Evolutionary conservation across 495 filamentous ascomycete species (phyloP), one percentile per base, ranked within the genome.

Genomic region (Lindgomyces ingoldianus): DNA sequence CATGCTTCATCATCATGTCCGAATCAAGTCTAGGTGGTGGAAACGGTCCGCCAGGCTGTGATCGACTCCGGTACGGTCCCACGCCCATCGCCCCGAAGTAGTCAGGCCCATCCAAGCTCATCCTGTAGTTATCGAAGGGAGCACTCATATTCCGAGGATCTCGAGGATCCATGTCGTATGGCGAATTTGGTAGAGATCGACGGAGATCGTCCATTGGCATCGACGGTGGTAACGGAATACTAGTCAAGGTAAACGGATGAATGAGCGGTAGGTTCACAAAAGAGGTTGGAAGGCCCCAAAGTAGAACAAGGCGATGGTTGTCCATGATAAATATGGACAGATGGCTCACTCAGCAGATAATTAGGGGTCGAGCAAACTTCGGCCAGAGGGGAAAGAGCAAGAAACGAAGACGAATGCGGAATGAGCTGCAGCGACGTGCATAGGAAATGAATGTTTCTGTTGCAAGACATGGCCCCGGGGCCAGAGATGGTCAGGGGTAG

Each of bases 91-190:
- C 39, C 4, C 22, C 27, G 55, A 69, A 65, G 55, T 69, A 65
- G 25, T 65, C 66, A 22, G 52, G 46, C 25, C 60, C 56, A 49
- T 69, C 65, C 56, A 69, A 55, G 21, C 60, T 57, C 30, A 55
- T 30, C 30, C 66, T 21, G 2, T 54, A 50, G n/a, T n/a, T n/a
- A 21, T 69, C 66, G 25, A 60, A 63, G 1, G 66, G 21, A 0
- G 54, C 27, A 26, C 48, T 62, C 66, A 65, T 65, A 8, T 2
- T 30, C 10, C 61, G 47, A 27, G 66, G 65, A 55, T 64, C 56
- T 59, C 65, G 60, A 36, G 60, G 60, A 39, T 69, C 66, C 47
- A 69, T 60, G 12, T 65, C 66, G 44, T 53, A 69, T 14, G 66
- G 60, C 33, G 56, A 57, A 3, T 33, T 47, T 25, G 60, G 60